Conservation (phyloP, 768 basidiomycete species). For the Phlebiopsis flavidoalba region DNA sequence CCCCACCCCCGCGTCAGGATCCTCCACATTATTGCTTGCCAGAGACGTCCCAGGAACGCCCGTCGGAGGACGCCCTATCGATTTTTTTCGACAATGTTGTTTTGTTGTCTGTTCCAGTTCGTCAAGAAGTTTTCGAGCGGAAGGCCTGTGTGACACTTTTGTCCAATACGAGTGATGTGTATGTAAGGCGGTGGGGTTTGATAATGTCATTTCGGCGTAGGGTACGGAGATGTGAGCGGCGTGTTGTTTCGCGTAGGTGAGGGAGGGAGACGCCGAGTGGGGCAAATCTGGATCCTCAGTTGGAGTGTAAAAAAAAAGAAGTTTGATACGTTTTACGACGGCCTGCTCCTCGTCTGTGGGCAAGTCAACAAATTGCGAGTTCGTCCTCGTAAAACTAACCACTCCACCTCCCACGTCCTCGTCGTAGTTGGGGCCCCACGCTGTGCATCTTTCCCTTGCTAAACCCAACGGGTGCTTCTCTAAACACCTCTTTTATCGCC, state of each 20-base stretch:
- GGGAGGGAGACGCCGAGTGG: conserved; percentile 70
- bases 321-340: conserved; percentile 71
- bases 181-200: conserved; percentile 74
- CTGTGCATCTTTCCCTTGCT: conserved; percentile 74
- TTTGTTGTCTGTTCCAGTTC: conserved; percentile 80
- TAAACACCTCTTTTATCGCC: conserved; percentile 67
- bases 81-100: conserved; percentile 85
- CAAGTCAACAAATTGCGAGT: background rate
- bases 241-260: conserved; percentile 74
- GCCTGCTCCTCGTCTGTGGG: conserved; percentile 78
- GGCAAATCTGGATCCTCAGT: conserved; percentile 62
- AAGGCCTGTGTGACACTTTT: conserved; percentile 81
- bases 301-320: conserved; percentile 55
- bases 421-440: conserved; percentile 81
- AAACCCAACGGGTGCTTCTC: conserved; percentile 79
- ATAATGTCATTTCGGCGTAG: conserved; percentile 53
- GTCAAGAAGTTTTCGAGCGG: conserved; percentile 66
- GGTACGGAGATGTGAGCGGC: conserved; percentile 72
- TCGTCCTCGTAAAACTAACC: background rate
- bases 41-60: conserved; percentile 73
- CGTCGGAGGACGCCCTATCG: conserved; percentile 65
- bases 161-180: conserved; percentile 83
- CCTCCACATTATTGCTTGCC: conserved; percentile 80
- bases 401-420: conserved; percentile 83
- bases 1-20: conserved; percentile 53